A percentile compares a stretch with the other conserved stretches of the same genome.
These are phyloP conservation scores for Scalesia atractyloides DNA, from an alignment of 129 eudicot species.

Conservation along the genomic window DNA sequence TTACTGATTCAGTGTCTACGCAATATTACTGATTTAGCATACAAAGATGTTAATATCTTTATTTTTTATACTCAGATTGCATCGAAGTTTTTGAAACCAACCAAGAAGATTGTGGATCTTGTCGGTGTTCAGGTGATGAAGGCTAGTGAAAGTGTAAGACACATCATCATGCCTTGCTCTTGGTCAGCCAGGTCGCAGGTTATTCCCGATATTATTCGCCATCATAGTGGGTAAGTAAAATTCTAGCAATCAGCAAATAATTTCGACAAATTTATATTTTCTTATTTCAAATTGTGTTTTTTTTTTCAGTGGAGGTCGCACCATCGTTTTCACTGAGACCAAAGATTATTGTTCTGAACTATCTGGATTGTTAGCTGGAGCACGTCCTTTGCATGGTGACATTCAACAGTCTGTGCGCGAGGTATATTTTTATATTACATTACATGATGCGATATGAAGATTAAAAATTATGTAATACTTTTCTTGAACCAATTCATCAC, in stretches of 20 bases:
- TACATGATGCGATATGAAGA: background rate
- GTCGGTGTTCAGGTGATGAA: conserved; percentile 79
- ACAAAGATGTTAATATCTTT: background rate
- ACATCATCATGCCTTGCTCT: conserved; percentile 86
- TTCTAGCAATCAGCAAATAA: background rate
- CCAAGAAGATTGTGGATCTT: conserved; percentile 78
- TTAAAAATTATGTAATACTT: background rate
- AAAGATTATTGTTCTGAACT: conserved; percentile 89
- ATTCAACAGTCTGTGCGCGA: conserved; percentile 93
- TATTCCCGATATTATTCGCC: conserved; percentile 93
- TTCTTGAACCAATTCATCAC: background rate
- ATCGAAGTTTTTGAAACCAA: conserved; percentile 66
- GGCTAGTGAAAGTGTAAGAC: conserved; percentile 76
- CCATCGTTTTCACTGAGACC: conserved; percentile 89
- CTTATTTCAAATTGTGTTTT: background rate
- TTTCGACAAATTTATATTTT: background rate
- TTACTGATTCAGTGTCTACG: background rate
- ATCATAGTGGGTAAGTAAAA: conserved; percentile 68
- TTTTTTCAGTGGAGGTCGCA: conserved; percentile 86
- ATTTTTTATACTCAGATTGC: conserved; percentile 49
- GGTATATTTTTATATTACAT: too few relatives aligned
- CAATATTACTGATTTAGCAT: background rate
- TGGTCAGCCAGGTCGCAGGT: conserved; percentile 75
- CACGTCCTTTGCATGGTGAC: conserved; percentile 96
- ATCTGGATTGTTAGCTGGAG: conserved; percentile 79